phyloP scores from a whole-genome alignment of 2,329 filamentous ascomycete species.

The Arthrobotrys sphaeroides region DNA sequence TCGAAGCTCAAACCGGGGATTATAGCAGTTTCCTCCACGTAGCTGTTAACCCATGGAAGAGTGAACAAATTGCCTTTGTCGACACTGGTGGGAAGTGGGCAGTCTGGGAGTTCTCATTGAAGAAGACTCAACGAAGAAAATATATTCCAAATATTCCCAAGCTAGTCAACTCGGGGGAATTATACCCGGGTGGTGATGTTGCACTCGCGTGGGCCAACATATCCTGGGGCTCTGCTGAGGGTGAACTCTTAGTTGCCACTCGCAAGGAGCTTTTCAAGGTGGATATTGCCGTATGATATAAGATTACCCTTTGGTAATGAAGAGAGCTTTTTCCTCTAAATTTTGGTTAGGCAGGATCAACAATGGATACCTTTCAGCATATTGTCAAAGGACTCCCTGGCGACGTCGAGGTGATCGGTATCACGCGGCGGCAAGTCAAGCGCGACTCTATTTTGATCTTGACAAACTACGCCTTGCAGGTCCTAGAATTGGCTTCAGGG shows the following conservation, averaged over 20 bases:
- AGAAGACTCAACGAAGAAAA: slow-evolving; percentile 9
- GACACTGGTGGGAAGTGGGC: slow-evolving; percentile 26
- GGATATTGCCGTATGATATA: slow-evolving; percentile 30
- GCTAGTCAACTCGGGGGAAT: neutral
- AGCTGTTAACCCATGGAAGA: slow-evolving; percentile 32
- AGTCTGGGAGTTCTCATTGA: slow-evolving; percentile 28
- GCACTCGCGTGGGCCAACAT: slow-evolving; percentile 32
- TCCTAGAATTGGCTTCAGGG: slow-evolving; percentile 1
- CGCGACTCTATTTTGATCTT: slow-evolving; percentile 19
- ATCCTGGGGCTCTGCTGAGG: slow-evolving; percentile 28
- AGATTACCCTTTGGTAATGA: too few species aligned
- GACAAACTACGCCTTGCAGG: slow-evolving; percentile 30
- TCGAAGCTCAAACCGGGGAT: slow-evolving; percentile 23
- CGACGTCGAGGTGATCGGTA: slow-evolving; percentile 15
- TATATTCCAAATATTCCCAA: neutral
- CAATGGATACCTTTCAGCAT: neutral
- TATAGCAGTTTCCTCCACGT: slow-evolving; percentile 26
- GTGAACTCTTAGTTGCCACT: slow-evolving; percentile 23
- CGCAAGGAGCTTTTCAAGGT: slow-evolving; percentile 32
- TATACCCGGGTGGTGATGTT: neutral
- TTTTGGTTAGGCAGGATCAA: slow-evolving; percentile 3
- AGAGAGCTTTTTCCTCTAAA: neutral
- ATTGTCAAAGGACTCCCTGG: slow-evolving; percentile 1
- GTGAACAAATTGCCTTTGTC: slow-evolving; percentile 28
- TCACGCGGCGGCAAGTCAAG: slow-evolving; percentile 6